Base-by-base conservation (phyloP, 371 early-diverging fungal species). In the Rhizopus sp. region DNA sequence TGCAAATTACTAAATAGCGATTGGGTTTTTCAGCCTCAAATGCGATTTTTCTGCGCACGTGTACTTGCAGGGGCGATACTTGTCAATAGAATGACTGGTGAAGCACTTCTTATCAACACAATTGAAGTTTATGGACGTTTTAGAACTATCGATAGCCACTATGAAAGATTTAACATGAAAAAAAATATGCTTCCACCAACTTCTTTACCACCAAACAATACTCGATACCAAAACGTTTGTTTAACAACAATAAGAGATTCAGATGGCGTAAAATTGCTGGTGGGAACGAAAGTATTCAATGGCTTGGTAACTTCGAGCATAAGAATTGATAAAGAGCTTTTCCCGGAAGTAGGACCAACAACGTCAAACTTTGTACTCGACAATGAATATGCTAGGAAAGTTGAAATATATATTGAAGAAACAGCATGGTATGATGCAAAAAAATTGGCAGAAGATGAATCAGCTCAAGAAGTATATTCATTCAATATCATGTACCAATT, bases 121-220 rank as follows among this genome's bases (percentile, higher is more conserved):
- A 56, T 63, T 8, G 68, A 68, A 17, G 56, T 60, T 33, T 63
- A 63, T 34, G 68, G 68, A 5, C 44, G 56, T 35, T 60, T 34
- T 7, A 47, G 15, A 30, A 32, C 45, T 3, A 44, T 57, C 3
- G 63, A 68, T 33, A 32, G 17, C 4, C 55, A 54, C 33, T 23
- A 33, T 41, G 33, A 54, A 44, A 17, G 44, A 23, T 54, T 44
- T 44, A 42, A 17, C 55, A 55, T 46, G 42, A 45, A 45, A 45
- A 45, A 45, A 45, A 45, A n/a, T 17, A 45, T 45, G 45, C 23
- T 42, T 42, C 42, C 42, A 42, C 45, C 17, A 45, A 45, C n/a
- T 45, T 45, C 45, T 45, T 45, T 45, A 45, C 45, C 45, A 45
- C 23, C 45, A 45, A 45, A 45, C 45, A 45, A 45, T 23, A 17